Evolutionary conservation across 1,284 basidiomycete species (phyloP).

Genomic region (Sporisorium scitamineum): DNA sequence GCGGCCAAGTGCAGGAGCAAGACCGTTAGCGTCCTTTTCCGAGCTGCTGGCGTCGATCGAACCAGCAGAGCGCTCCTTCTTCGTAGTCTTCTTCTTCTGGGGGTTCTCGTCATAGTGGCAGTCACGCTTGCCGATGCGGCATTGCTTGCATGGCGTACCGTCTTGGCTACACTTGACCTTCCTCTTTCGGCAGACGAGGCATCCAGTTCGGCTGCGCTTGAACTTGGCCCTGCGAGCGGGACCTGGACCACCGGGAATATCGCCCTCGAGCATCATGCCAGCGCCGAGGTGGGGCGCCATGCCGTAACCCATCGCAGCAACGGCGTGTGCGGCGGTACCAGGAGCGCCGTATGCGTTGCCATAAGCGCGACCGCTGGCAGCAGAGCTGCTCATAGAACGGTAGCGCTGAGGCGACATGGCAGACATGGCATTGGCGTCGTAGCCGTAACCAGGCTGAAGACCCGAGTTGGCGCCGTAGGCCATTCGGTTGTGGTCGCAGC

Average conservation of each 20-base stretch:
- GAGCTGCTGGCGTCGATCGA: slow-evolving; percentile 42
- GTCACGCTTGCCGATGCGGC: slow-evolving; percentile 62
- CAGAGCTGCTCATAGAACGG: slow-evolving; percentile 52
- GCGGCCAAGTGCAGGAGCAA: slow-evolving; percentile 22
- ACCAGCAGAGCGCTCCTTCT: slow-evolving; percentile 42
- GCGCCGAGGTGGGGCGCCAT: slow-evolving; percentile 48
- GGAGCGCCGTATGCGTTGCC: slow-evolving; percentile 38
- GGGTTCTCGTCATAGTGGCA: slow-evolving; percentile 63
- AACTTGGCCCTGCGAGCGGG: slow-evolving; percentile 59
- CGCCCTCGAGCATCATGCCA: slow-evolving; percentile 49
- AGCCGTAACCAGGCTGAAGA: slow-evolving; percentile 37
- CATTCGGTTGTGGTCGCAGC: slow-evolving; percentile 48
- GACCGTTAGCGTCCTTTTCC: slow-evolving; percentile 46
- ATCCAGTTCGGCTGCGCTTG: slow-evolving; percentile 61
- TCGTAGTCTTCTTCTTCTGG: slow-evolving; percentile 51
- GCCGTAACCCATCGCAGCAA: slow-evolving; percentile 48
- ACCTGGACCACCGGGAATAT: slow-evolving; percentile 49
- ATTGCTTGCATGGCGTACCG: slow-evolving; percentile 64
- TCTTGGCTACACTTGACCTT: slow-evolving; percentile 66
- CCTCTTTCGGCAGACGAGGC: slow-evolving; percentile 63
- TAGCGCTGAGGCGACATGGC: slow-evolving; percentile 51
- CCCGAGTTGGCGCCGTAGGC: slow-evolving; percentile 43
- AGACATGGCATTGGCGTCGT: slow-evolving; percentile 41
- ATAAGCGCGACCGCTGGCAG: slow-evolving; percentile 51
- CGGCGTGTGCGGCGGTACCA: slow-evolving; percentile 45